A percentile compares a stretch with the other conserved stretches of the same genome.
Conservation (phyloP, 2,329 filamentous ascomycete genomes). For the Polytolypa hystricis region DNA sequence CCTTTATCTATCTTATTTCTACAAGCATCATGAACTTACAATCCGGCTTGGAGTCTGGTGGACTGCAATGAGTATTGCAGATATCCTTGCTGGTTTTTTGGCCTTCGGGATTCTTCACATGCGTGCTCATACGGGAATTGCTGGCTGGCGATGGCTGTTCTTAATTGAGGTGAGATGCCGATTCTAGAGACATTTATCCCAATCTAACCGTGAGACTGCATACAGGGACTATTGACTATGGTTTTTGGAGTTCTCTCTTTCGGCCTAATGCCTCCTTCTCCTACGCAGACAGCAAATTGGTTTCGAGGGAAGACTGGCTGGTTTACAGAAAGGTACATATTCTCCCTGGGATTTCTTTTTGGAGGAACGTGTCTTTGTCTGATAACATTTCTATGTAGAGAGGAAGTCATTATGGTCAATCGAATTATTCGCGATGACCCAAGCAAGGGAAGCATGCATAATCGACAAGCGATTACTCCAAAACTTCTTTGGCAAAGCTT, state of each 20-base stretch:
- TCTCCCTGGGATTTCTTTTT: neutral
- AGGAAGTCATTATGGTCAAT: constrained; percentile 59
- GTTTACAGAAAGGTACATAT: constrained; percentile 48
- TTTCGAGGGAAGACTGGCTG: constrained; percentile 40
- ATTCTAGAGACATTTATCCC: constrained; percentile 8
- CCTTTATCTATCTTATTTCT: constrained; percentile 58
- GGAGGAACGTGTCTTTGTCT: neutral
- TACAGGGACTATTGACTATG: constrained; percentile 17
- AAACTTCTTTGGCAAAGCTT: constrained; percentile 39
- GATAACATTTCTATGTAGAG: constrained; percentile 25
- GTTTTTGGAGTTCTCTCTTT: constrained; percentile 18
- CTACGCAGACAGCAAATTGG: constrained; percentile 43
- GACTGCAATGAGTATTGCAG: constrained; percentile 26
- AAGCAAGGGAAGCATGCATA: constrained; percentile 47
- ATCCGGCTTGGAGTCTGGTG: constrained; percentile 25
- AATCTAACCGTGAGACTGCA: constrained; percentile 17
- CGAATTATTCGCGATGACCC: constrained; percentile 42
- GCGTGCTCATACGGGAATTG: constrained; percentile 19
- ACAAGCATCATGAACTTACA: constrained; percentile 55
- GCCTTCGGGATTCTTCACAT: constrained; percentile 31
- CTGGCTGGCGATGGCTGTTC: constrained; percentile 28
- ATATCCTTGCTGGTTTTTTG: constrained; percentile 34
- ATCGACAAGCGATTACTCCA: constrained; percentile 38
- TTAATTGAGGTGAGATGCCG: constrained; percentile 25
- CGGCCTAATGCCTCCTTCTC: constrained; percentile 48